Conservation (phyloP, 306 rosid genomes). For the Chamaecrista fasciculata region DNA sequence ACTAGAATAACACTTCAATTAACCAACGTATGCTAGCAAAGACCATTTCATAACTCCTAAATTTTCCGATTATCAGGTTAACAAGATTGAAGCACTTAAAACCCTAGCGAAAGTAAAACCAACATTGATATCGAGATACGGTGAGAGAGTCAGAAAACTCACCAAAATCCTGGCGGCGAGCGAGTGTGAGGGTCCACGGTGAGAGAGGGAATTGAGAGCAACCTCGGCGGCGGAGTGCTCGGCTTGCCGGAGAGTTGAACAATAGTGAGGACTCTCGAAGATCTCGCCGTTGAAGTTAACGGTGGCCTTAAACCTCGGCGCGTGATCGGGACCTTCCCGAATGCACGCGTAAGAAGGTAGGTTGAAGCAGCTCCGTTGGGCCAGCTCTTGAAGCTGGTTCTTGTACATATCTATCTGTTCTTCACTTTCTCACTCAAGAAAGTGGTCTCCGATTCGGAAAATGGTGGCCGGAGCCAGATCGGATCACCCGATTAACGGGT, state of each 20-base stretch:
- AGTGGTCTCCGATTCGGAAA: neutral
- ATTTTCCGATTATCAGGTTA: neutral
- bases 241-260: constrained; percentile 83
- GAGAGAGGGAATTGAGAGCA: constrained; percentile 72
- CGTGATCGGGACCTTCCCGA: constrained; percentile 96
- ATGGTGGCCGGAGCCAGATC: constrained; percentile 44
- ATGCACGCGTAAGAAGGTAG: constrained; percentile 83
- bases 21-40: constrained; percentile 40
- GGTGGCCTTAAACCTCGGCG: constrained; percentile 86
- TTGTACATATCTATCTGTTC: constrained; percentile 68
- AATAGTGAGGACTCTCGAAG: constrained; percentile 76
- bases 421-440: constrained; percentile 16
- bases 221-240: constrained; percentile 91
- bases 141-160: constrained; percentile 15
- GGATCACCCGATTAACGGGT: constrained; percentile 30
- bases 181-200: constrained; percentile 79
- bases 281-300: constrained; percentile 90
- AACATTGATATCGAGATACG: neutral
- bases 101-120: constrained; percentile 22
- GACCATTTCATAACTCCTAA: neutral
- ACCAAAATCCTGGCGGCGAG: constrained; percentile 86
- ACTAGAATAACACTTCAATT: neutral
- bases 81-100: neutral
- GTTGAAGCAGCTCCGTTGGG: constrained; percentile 94
- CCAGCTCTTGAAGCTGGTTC: constrained; percentile 99